phyloP scores from a whole-genome alignment of 2,329 filamentous ascomycete species.

The Exophiala lecanii-corni region DNA sequence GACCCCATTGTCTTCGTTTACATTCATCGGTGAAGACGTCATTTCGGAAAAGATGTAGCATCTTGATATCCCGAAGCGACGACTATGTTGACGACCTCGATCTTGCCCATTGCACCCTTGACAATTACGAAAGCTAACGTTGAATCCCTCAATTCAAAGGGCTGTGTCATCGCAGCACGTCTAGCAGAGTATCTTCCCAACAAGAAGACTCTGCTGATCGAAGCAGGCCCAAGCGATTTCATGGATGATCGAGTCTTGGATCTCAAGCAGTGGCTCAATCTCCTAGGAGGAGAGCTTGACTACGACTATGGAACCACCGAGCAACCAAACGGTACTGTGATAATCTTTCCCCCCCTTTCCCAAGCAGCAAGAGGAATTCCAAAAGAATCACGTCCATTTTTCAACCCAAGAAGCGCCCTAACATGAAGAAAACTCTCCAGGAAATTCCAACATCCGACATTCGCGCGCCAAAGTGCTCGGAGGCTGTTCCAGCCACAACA shows the following conservation, averaged over 20 bases:
- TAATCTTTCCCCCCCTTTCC: neutral
- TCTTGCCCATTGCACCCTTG: no score
- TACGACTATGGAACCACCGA: constrained; percentile 88
- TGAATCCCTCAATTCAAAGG: no score
- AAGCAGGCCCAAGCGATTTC: constrained; percentile 84
- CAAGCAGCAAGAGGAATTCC: no score
- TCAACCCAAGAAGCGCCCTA: constrained; percentile 1
- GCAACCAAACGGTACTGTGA: constrained; percentile 65
- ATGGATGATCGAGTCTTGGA: constrained; percentile 82
- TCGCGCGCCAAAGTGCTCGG: constrained; percentile 88
- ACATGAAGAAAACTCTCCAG: constrained; percentile 39
- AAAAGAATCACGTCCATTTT: neutral
- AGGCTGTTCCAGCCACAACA: constrained; percentile 91
- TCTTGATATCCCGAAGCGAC: no score
- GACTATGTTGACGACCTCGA: no score
- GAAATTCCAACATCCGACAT: constrained; percentile 88
- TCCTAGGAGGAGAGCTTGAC: constrained; percentile 82
- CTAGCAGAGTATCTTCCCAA: constrained; percentile 78
- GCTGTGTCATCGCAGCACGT: constrained; percentile 76
- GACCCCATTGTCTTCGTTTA: no score
- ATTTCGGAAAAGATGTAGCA: no score
- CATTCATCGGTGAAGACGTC: no score
- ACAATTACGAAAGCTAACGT: no score
- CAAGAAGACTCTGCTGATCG: constrained; percentile 76
- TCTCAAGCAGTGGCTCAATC: constrained; percentile 77